These are phyloP conservation scores for Coemansia sp. DNA, from an alignment of 192 early-diverging fungal species.

Conservation along the genomic window DNA sequence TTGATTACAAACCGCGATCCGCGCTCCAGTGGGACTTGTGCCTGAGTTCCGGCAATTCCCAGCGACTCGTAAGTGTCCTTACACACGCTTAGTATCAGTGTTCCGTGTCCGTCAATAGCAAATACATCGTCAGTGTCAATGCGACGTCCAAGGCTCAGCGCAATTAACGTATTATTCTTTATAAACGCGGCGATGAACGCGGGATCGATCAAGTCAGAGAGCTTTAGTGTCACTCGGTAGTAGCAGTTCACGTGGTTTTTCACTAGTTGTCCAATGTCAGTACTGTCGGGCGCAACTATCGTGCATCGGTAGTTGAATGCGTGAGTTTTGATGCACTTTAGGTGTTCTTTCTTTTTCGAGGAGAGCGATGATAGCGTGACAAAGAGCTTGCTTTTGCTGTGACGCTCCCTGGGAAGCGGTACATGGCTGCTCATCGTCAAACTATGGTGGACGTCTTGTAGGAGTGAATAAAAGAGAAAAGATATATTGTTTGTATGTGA, in stretches of 20 bases:
- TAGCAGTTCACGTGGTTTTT: constrained; percentile 19
- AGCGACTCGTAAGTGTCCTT: constrained; percentile 50
- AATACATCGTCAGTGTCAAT: constrained; percentile 51
- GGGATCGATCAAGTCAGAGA: constrained; percentile 38
- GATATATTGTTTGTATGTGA: too few relatives aligned
- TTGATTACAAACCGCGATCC: constrained; percentile 36
- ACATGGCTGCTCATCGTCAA: constrained; percentile 51
- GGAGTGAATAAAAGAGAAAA: too few relatives aligned
- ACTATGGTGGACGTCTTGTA: too few relatives aligned
- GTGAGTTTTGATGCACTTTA: constrained; percentile 36
- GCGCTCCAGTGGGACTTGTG: constrained; percentile 43
- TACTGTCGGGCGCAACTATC: constrained; percentile 9
- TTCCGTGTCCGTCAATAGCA: constrained; percentile 48
- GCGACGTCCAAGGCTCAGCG: constrained; percentile 17
- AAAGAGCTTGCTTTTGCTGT: constrained; percentile 56
- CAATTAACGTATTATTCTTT: constrained; percentile 26
- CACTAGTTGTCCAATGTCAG: background rate
- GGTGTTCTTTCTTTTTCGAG: constrained; percentile 40
- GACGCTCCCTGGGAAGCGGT: constrained; percentile 42
- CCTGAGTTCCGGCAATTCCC: constrained; percentile 27
- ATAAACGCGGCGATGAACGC: constrained; percentile 35
- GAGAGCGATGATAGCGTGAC: constrained; percentile 36
- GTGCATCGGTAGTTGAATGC: constrained; percentile 50
- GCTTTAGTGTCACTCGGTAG: constrained; percentile 29
- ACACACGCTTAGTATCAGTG: constrained; percentile 39